Evolutionary conservation across 192 early-diverging fungal genomes (phyloP).

Genomic region (Funneliformis geosporum): DNA sequence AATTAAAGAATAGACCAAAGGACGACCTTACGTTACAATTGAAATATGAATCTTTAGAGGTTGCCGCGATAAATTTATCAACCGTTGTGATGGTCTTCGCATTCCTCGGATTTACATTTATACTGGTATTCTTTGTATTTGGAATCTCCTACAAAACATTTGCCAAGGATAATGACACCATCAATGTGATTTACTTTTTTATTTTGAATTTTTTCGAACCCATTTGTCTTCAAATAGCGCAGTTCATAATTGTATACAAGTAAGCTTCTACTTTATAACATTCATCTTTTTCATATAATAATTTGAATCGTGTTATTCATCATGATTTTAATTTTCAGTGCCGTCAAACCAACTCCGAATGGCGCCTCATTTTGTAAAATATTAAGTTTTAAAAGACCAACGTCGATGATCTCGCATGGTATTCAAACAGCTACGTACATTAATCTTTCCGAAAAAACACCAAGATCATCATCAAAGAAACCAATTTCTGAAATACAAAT

Average conservation of each 20-base stretch:
- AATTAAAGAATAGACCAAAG: background rate
- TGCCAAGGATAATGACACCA: background rate
- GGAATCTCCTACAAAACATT: background rate
- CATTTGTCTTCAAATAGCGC: background rate
- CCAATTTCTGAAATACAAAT: background rate
- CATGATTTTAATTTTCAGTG: background rate
- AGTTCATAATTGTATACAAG: constrained; percentile 10
- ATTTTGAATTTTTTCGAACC: constrained; percentile 20
- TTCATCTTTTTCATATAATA: background rate
- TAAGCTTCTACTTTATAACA: background rate
- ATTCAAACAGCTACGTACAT: background rate
- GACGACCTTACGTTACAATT: background rate
- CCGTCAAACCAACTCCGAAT: background rate
- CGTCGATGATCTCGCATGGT: background rate
- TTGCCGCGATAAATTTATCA: constrained; percentile 3
- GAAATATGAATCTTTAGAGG: constrained; percentile 6
- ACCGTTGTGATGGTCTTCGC: background rate
- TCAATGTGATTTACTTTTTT: background rate
- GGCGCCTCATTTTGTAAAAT: background rate
- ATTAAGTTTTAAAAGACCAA: background rate
- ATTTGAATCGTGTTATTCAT: background rate
- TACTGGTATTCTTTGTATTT: background rate
- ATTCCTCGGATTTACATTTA: background rate
- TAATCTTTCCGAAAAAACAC: background rate
- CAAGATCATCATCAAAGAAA: background rate